Conservation (phyloP, 352 stramenopile genomes). For the Paralagenidium karlingii region DNA sequence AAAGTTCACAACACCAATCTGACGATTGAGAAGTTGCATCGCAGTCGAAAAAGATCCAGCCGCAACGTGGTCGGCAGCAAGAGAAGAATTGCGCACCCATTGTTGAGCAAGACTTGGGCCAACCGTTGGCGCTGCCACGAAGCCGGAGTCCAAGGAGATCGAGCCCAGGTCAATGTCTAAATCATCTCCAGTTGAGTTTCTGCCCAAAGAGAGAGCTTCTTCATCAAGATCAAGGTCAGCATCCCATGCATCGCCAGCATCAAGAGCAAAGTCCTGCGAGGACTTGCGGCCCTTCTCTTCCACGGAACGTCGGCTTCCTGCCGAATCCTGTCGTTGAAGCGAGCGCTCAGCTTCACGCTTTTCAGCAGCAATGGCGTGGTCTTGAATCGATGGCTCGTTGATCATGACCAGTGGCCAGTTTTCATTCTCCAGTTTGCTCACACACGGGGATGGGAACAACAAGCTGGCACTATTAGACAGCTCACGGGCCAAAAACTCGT, state of each 20-base stretch:
- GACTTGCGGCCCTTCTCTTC: slow-evolving; percentile 45
- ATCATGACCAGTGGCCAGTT: slow-evolving; percentile 98
- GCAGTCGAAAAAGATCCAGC: slow-evolving; percentile 93
- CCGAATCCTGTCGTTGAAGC: slow-evolving; percentile 33
- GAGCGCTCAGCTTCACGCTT: slow-evolving; percentile 68
- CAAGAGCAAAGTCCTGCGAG: slow-evolving; percentile 60
- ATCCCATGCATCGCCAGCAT: slow-evolving; percentile 63
- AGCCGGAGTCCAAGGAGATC: slow-evolving; percentile 24
- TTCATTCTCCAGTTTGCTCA: slow-evolving; percentile 85
- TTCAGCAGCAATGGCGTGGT: slow-evolving; percentile 67
- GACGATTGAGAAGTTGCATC: slow-evolving; percentile 96
- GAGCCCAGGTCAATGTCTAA: slow-evolving; percentile 44
- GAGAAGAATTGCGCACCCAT: slow-evolving; percentile 94
- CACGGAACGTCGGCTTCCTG: slow-evolving; percentile 11
- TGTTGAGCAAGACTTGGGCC: slow-evolving; percentile 81
- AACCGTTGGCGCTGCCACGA: slow-evolving; percentile 84
- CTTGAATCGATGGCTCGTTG: slow-evolving; percentile 76
- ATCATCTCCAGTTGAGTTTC: slow-evolving; percentile 22
- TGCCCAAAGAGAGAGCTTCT: slow-evolving; percentile 7
- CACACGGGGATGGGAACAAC: slow-evolving; percentile 90
- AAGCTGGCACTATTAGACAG: slow-evolving; percentile 60
- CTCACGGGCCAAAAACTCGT: slow-evolving; percentile 53
- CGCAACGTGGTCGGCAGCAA: slow-evolving; percentile 95
- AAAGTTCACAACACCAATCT: slow-evolving; percentile 99
- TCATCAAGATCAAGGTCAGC: slow-evolving; percentile 82